Conservation (phyloP, 208 protist species). For the Angomonas deanei region DNA sequence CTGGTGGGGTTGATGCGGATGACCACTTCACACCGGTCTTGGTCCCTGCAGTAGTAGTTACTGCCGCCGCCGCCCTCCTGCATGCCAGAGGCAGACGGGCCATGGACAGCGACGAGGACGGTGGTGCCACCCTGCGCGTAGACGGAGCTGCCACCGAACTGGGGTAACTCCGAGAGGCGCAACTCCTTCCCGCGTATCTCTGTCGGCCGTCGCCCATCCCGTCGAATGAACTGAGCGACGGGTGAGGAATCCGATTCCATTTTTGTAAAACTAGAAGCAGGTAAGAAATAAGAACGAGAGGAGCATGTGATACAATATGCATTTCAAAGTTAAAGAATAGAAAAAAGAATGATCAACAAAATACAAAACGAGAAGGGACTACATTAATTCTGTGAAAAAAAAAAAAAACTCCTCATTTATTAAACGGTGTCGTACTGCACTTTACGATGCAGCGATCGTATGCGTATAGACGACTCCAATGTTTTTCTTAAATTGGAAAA, state of each 20-base stretch:
- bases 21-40: conserved; percentile 18
- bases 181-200: conserved; percentile 74
- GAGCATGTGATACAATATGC: no score
- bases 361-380: background rate
- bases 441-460: background rate
- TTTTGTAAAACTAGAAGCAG: background rate
- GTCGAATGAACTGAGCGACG: conserved; percentile 18
- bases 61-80: background rate
- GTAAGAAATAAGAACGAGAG: no score
- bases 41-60: conserved; percentile 3
- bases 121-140: conserved; percentile 73
- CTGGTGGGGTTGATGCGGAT: conserved; percentile 4
- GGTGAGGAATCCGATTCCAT: background rate
- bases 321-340: background rate
- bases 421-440: conserved; percentile 1
- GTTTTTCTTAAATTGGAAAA: background rate
- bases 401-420: background rate
- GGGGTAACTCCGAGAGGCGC: conserved; percentile 38
- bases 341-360: background rate
- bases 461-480: background rate
- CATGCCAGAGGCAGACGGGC: conserved; percentile 29
- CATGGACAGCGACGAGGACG: conserved; percentile 59
- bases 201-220: conserved; percentile 50
- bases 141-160: conserved; percentile 72
- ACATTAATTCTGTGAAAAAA: background rate